Evolutionary conservation across 345 rosid genomes (phyloP).

Genomic region (Gossypium longicalyx): DNA sequence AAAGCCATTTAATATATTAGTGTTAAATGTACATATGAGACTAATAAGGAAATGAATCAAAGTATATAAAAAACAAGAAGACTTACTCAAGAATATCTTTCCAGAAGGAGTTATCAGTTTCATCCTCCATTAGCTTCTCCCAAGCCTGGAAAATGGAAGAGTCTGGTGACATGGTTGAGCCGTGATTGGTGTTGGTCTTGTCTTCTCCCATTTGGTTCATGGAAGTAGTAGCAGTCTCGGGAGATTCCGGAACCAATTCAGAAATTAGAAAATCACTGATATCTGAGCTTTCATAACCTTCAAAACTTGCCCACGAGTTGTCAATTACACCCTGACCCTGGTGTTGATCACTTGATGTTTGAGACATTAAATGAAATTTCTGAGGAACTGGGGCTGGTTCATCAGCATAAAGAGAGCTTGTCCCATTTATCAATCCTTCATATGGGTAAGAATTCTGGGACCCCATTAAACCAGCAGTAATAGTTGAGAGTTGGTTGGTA

Average conservation of each 20-base stretch:
- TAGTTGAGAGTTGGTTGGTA: constrained; percentile 25
- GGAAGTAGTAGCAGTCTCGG: constrained; percentile 20
- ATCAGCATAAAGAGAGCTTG: not conserved
- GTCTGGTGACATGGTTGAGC: not conserved
- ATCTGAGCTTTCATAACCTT: constrained; percentile 12
- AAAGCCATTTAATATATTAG: not conserved
- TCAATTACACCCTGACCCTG: constrained; percentile 15
- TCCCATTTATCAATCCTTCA: not conserved
- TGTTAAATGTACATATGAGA: not conserved
- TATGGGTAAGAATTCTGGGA: constrained; percentile 17
- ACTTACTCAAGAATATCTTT: constrained; percentile 53
- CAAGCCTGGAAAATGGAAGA: constrained; percentile 37
- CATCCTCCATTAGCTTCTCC: constrained; percentile 62
- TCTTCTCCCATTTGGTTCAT: constrained; percentile 21
- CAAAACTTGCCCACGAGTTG: constrained; percentile 17
- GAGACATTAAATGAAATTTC: not conserved
- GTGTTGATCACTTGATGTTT: constrained; percentile 3
- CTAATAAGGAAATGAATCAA: not conserved
- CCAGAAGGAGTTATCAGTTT: constrained; percentile 52
- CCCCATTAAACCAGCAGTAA: constrained; percentile 11
- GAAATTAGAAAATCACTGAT: constrained; percentile 26
- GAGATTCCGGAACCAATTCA: constrained; percentile 32
- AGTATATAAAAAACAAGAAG: not conserved
- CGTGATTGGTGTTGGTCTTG: not conserved
- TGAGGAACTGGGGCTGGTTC: not conserved